phyloP scores from a whole-genome alignment of 306 rosid genomes.

The Trichosanthes cucumerina region DNA sequence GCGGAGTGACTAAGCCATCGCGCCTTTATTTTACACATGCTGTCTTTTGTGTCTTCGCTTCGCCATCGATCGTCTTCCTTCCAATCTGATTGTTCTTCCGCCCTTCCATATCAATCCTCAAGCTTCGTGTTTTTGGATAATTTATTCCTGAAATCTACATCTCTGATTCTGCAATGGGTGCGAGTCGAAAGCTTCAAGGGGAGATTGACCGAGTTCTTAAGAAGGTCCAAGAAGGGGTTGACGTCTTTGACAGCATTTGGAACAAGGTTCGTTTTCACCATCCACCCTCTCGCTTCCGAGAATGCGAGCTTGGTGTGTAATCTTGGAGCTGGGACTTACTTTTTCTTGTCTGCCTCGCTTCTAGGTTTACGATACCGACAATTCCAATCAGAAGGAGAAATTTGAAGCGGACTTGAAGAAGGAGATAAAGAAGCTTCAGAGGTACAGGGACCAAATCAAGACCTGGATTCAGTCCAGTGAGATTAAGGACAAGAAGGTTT shows the following conservation, averaged over 20 bases:
- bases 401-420: slow-evolving; percentile 97
- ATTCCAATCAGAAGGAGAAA: slow-evolving; percentile 97
- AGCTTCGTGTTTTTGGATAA: background rate
- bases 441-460: slow-evolving; percentile 90
- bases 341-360: background rate
- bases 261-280: slow-evolving; percentile 51
- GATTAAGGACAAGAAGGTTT: slow-evolving; percentile 92
- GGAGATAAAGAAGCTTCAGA: slow-evolving; percentile 95
- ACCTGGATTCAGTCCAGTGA: slow-evolving; percentile 99
- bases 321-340: background rate
- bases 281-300: background rate
- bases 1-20: background rate
- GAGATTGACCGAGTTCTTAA: slow-evolving; percentile 97
- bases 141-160: background rate
- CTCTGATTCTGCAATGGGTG: slow-evolving; percentile 47
- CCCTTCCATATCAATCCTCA: background rate
- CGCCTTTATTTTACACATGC: background rate
- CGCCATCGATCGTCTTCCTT: background rate
- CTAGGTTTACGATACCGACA: slow-evolving; percentile 92
- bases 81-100: background rate
- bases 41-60: background rate
- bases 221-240: slow-evolving; percentile 98
- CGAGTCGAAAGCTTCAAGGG: slow-evolving; percentile 98
- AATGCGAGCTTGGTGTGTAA: background rate
- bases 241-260: slow-evolving; percentile 93